Evolutionary conservation across 768 basidiomycete genomes (phyloP), one percentile per base, ranked within the genome.

Genomic region (Boletus coccyginus): DNA sequence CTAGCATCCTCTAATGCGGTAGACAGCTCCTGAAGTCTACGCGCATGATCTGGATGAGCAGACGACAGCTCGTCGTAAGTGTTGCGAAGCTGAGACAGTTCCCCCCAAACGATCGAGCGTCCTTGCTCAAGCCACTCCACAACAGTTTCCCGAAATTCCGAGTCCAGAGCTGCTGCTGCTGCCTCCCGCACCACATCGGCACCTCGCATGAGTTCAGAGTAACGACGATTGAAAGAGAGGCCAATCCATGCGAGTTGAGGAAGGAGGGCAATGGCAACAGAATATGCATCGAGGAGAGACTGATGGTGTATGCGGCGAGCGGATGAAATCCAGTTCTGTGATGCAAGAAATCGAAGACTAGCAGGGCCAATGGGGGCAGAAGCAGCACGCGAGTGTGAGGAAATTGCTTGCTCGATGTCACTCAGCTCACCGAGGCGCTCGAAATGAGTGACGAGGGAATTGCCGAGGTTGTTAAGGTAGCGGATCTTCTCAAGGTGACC

Each of bases 171-270:
- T 7, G 59, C 56, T 8, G 66, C 63, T 1, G 66, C 66, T 2
- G 66, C 66, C 11, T 65, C 66, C 14, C 62, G 56, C 0, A 58
- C 66, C n/a, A 68, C 31, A 43, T 46, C 27, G 6, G 27, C 27
- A 27, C 27, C 27, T 27, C 27, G 27, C 27, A 27, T 27, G 27
- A 27, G 27, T 27, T 27, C 27, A 27, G 27, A 4, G 6, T 27
- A 27, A 27, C 27, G 27, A 27, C 6, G 27, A 27, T 4, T 27
- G 6, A 27, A 6, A 27, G 27, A 27, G 27, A 27, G 27, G 27
- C 27, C 27, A 27, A 27, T 27, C 27, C 27, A 27, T 27, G 27
- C 27, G 27, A 27, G 27, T 27, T 27, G 27, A 3, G 27, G 27
- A 27, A 27, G 27, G 27, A 27, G 27, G 27, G 27, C 6, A 27